Base-by-base conservation (phyloP, 2,329 filamentous ascomycete genomes). In the Dryadomyces sulphureus region DNA sequence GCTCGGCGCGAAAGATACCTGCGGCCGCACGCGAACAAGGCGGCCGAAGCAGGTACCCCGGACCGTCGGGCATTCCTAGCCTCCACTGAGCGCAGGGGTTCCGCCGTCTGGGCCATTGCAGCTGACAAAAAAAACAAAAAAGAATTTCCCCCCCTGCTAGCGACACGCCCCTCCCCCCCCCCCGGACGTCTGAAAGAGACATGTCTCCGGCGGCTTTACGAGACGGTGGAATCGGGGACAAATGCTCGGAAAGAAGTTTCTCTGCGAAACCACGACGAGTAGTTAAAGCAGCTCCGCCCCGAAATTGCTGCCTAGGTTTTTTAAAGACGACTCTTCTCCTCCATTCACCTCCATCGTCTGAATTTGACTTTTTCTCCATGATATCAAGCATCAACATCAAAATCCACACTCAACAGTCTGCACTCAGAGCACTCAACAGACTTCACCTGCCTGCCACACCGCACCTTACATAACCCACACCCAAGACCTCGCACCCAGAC, bases 161-260 rank as follows among this genome's bases (percentile, higher is more conserved):
- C n/a, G n/a, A n/a, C n/a, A n/a, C n/a, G n/a, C n/a, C n/a, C n/a
- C n/a, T n/a, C n/a, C n/a, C n/a, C n/a, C n/a, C n/a, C n/a, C n/a
- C n/a, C n/a, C n/a, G n/a, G n/a, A n/a, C n/a, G n/a, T n/a, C n/a
- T n/a, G n/a, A n/a, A n/a, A n/a, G 38, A 45, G 38, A 19, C 22
- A 14, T 30, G 35, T n/a, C n/a, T n/a, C n/a, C n/a, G n/a, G n/a
- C n/a, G 14, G 12, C 22, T 35, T 21, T 22, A 36, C 38, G 32
- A n/a, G 34, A 42, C 45, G 45, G 45, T 46, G 6, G 32, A 42
- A 41, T 46, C 45, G 45, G 17, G 36, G 38, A 44, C 30, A 27
- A 19, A n/a, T 24, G 17, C 17, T 38, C 42, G 42, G 32, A 20
- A 21, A 12, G 32, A 36, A n/a, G n/a, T 12, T 40, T 21, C 36